Percentiles rank a stretch among this genome's conserved stretches.
Evolutionary conservation across 1,139 yeast genomes (phyloP).

Genomic region (Blastobotrys illinoisensis): DNA sequence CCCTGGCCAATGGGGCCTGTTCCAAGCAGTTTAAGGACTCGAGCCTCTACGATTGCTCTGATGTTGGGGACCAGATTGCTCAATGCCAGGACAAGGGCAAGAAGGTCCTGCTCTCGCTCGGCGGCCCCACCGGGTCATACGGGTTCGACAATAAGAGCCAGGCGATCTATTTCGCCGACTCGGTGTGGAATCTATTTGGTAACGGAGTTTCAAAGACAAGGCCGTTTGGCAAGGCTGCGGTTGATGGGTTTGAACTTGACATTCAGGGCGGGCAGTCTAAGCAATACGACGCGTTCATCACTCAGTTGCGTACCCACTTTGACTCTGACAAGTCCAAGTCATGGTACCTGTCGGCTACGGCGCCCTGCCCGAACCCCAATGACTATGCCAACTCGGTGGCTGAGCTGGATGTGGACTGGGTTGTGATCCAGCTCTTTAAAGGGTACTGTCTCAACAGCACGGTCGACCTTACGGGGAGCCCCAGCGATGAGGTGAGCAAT

Average conservation of each 20-base stretch:
- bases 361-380: constrained; percentile 93
- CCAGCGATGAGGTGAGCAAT: not conserved
- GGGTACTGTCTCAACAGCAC: not conserved
- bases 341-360: constrained; percentile 86
- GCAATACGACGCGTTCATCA: constrained; percentile 49
- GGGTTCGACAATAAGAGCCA: constrained; percentile 58
- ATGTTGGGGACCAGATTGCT: not conserved
- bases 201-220: constrained; percentile 28
- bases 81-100: constrained; percentile 72
- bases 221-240: constrained; percentile 70
- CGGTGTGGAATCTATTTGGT: constrained; percentile 81
- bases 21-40: not conserved
- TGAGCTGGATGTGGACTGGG: not conserved
- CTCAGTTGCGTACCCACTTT: constrained; percentile 50
- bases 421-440: not conserved
- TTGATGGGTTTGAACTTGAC: constrained; percentile 73
- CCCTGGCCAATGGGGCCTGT: not conserved
- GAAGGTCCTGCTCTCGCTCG: constrained; percentile 75
- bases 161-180: constrained; percentile 64
- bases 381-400: constrained; percentile 34
- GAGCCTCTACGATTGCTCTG: not conserved
- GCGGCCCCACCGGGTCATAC: constrained; percentile 80
- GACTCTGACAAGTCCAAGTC: constrained; percentile 36
- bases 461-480: not conserved
- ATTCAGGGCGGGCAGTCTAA: constrained; percentile 48